A percentile compares a stretch with the other conserved stretches of the same genome.
Conservation (phyloP, 2,329 filamentous ascomycete species). For the Calonectria honghensis region DNA sequence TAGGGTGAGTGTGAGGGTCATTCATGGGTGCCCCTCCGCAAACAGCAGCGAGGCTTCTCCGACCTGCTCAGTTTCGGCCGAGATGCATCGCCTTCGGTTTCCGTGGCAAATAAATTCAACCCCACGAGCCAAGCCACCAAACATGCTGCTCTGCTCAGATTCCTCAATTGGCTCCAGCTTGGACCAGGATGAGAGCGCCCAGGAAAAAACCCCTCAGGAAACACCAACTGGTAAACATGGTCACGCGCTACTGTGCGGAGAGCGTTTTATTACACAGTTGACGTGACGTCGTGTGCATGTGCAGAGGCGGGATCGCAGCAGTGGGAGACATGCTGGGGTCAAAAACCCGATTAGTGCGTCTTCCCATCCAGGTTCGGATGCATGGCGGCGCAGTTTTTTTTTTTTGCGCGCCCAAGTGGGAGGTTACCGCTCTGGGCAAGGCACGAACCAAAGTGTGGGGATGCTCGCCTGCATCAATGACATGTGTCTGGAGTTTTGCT, state of each 20-base stretch:
- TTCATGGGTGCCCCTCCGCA: too few species aligned
- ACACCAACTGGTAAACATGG: not conserved
- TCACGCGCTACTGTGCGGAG: not conserved
- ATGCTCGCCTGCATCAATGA: not conserved
- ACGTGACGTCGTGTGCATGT: not conserved
- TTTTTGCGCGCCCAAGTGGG: not conserved
- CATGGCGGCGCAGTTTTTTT: not conserved
- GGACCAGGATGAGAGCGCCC: not conserved
- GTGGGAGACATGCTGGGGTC: not conserved
- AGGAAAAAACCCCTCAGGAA: not conserved
- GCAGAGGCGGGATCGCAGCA: not conserved
- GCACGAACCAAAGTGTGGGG: not conserved
- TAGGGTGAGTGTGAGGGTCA: too few species aligned
- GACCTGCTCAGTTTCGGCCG: too few species aligned
- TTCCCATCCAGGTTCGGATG: not conserved
- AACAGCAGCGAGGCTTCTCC: too few species aligned
- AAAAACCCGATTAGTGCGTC: not conserved
- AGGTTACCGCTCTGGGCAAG: not conserved
- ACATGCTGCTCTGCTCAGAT: too few species aligned
- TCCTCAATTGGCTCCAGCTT: too few species aligned
- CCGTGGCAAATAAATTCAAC: too few species aligned
- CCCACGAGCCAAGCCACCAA: too few species aligned
- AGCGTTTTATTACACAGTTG: not conserved
- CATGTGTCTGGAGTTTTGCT: not conserved
- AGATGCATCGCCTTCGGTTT: too few species aligned